Percentiles rank a stretch among this genome's conserved stretches.
Evolutionary conservation across 306 rosid species (phyloP).

Genomic region (Lupinus albus): DNA sequence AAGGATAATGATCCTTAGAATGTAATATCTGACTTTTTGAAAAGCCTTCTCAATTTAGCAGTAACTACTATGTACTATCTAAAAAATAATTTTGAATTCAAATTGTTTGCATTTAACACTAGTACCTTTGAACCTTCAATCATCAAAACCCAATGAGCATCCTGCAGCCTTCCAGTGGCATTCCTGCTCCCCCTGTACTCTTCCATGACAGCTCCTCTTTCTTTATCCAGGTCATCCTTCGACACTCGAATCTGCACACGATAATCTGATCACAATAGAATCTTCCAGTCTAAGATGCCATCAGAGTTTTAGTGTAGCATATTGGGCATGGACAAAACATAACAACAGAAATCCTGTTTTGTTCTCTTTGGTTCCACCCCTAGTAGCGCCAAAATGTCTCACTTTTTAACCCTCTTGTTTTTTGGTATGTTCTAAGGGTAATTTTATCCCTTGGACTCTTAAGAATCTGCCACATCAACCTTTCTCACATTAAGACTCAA

Average conservation of each 20-base stretch:
- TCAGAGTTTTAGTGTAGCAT: too few relatives aligned
- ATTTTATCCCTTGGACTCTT: too few relatives aligned
- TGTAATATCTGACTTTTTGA: background rate
- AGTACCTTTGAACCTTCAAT: slow-evolving; percentile 92
- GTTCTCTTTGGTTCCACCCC: too few relatives aligned
- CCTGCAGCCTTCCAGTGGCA: slow-evolving; percentile 95
- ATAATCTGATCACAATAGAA: slow-evolving; percentile 21
- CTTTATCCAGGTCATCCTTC: slow-evolving; percentile 80
- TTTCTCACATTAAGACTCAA: too few relatives aligned
- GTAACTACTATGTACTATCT: too few relatives aligned
- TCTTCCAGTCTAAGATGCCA: background rate
- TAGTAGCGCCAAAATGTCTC: too few relatives aligned
- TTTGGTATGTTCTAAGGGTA: too few relatives aligned
- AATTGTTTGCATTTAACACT: slow-evolving; percentile 7
- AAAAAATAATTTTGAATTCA: background rate
- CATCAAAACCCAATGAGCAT: slow-evolving; percentile 86
- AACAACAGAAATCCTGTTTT: too few relatives aligned
- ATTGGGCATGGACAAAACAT: too few relatives aligned
- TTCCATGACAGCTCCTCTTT: slow-evolving; percentile 97
- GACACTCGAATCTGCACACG: slow-evolving; percentile 75
- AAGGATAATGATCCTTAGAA: background rate
- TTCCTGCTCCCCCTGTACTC: slow-evolving; percentile 88
- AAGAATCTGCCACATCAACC: too few relatives aligned
- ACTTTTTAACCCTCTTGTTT: too few relatives aligned
- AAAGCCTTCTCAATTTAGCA: background rate